These are phyloP conservation scores for Stentor roeselii DNA, from an alignment of 73 alveolate species.

Conservation along the genomic window DNA sequence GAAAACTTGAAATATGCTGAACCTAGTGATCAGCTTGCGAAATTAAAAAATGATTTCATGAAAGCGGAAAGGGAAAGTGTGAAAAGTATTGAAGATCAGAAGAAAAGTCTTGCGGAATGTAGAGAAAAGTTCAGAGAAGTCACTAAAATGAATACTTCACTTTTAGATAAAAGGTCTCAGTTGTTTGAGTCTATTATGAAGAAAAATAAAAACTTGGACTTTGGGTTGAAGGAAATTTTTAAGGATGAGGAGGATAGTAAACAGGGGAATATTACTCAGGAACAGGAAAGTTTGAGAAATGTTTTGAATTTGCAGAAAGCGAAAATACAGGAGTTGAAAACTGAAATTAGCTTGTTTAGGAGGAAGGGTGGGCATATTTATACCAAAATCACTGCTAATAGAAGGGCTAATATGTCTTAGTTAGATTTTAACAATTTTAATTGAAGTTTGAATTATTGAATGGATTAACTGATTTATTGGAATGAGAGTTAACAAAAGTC, in stretches of 20 bases:
- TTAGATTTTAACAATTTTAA: too few species aligned
- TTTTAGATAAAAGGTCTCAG: conserved; percentile 61
- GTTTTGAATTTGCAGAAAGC: conserved; percentile 68
- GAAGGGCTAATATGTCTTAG: conserved; percentile 44
- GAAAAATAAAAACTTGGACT: conserved; percentile 62
- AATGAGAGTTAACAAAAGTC: too few species aligned
- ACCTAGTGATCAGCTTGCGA: neutral
- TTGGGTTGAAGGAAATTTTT: conserved; percentile 71
- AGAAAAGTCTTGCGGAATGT: conserved; percentile 55
- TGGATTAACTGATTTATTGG: too few species aligned
- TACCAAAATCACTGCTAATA: conserved; percentile 82
- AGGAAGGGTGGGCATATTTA: conserved; percentile 91
- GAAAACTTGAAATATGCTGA: conserved; percentile 15
- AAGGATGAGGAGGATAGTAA: conserved; percentile 80
- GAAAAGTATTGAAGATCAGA: conserved; percentile 52
- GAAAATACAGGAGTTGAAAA: conserved; percentile 75
- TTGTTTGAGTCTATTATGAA: conserved; percentile 71
- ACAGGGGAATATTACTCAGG: conserved; percentile 58
- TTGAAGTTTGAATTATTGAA: too few species aligned
- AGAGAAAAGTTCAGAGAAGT: conserved; percentile 65
- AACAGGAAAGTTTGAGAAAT: conserved; percentile 68
- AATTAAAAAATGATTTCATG: conserved; percentile 31
- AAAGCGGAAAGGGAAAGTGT: conserved; percentile 43
- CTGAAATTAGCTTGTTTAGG: conserved; percentile 79
- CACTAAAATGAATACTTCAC: conserved; percentile 72